Base-by-base conservation (phyloP, 257 asterid species). In the Solanum rostratum region DNA sequence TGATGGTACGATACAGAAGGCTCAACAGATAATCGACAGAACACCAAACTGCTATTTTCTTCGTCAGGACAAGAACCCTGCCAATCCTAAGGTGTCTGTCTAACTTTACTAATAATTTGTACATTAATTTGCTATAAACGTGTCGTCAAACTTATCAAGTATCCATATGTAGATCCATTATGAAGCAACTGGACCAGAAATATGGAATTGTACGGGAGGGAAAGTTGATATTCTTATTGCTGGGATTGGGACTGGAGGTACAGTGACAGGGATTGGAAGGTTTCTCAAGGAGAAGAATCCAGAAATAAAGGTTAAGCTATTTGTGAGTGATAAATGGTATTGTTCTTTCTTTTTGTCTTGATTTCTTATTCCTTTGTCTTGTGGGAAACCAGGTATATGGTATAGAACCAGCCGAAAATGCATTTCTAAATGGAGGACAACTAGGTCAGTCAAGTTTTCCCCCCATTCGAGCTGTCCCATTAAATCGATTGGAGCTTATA, bases 161-260 rank as follows among this genome's bases (percentile, higher is more conserved):
- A 18, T 83, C 57, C 45, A 69, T 87, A 27, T 53, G 37, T 43
- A 90, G 92, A 85, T 86, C 66, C 92, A 90, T 68, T 90, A 90
- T 53, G 91, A 90, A 86, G 86, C 90, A 39, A 90, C 92, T 86
- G 91, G 91, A 74, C 91, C 92, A 41, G 91, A 90, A 84, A 88
- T 90, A 79, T 90, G 92, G 91, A 68, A 90, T 18, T 20, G 81
- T 74, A 78, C 88, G 0, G 79, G 85, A 71, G 92, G 90, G n/a
- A 89, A 87, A 73, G 86, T 90, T 43, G 91, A 87, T 54, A 86
- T 81, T 45, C 49, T 90, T 1, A 86, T 90, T 83, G 88, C 88
- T 8, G 92, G 91, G 80, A 90, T 88, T 66, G 92, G 92, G 49
- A 90, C 92, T 3, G 91, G 92, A 65, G 92, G 92, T 71, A 87